Base-by-base conservation (phyloP, 371 early-diverging fungal species). In the Lichtheimia ornata region DNA sequence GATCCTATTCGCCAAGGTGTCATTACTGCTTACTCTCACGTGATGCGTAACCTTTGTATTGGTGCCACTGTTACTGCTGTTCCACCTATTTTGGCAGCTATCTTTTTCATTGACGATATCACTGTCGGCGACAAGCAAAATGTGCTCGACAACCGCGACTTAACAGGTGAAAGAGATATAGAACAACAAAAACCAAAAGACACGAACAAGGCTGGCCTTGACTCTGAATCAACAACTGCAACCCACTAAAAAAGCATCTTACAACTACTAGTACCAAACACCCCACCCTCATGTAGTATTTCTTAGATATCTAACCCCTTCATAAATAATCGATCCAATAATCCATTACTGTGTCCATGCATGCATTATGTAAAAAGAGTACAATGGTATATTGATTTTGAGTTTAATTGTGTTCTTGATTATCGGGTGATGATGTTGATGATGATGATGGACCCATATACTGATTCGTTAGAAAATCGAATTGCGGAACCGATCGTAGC, bases 381-480 rank as follows among this genome's bases (percentile, higher is more conserved):
- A 9, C 35, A 35, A 35, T 35, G 35, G 35, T 35, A 35, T 35
- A 35, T 5, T 35, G 4, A 11, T 1, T 35, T 9, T 35, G 2
- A 2, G 9, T 9, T 11, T 35, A 35, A 11, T 9, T 35, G 11
- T 9, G 5, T 11, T 35, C 35, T 35, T 35, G 35, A 35, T 35
- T 6, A 35, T 35, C 35, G 35, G 35, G 2, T 4, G 28, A 28
- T 35, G 35, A 35, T 9, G 35, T 11, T 35, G 35, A 35, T 0
- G 35, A 35, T 28, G 25, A 30, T 18, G 59, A 35, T 20, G 78
- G 64, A 0, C 75, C 78, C 78, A 78, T 74, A 59, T 79, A 76
- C 54, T 81, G 71, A 50, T 73, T 81, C 0, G 84, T 83, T 18
- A 85, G 61, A 58, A 85, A 83, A 44, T 85, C 85, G 45, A 85